Percentiles rank a stretch among this genome's conserved stretches.
Conservation (phyloP, 192 early-diverging fungal species). For the Gigaspora rosea region DNA sequence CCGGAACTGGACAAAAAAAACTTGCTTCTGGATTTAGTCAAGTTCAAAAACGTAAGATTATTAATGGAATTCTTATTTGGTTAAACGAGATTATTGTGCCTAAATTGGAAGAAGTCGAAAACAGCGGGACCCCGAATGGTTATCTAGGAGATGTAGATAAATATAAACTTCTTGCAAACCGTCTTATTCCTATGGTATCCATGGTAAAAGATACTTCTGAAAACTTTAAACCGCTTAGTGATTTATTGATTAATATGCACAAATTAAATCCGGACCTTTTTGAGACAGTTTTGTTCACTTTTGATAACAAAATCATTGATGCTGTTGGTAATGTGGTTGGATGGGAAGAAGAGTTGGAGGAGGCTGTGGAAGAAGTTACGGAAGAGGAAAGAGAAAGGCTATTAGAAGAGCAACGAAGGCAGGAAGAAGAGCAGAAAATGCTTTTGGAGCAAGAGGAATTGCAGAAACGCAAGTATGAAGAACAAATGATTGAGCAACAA, state of each 20-base stretch:
- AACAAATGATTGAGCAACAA: background rate
- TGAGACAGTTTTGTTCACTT: conserved; percentile 22
- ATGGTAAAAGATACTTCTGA: conserved; percentile 12
- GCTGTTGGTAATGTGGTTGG: conserved; percentile 26
- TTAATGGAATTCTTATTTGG: conserved; percentile 20
- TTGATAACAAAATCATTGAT: conserved; percentile 21
- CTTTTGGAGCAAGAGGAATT: background rate
- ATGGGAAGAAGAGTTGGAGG: conserved; percentile 30
- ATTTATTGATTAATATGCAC: conserved; percentile 21
- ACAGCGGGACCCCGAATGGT: background rate
- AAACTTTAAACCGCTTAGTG: conserved; percentile 17
- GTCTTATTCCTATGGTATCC: conserved; percentile 12
- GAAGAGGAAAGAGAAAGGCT: background rate
- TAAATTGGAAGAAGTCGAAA: conserved; percentile 14
- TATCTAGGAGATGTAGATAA: conserved; percentile 19
- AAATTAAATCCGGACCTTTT: conserved; percentile 26
- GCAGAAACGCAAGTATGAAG: background rate
- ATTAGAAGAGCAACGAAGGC: background rate
- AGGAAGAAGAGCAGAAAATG: background rate
- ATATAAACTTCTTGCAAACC: conserved; percentile 7
- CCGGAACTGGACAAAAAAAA: conserved; percentile 2
- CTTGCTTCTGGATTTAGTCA: background rate
- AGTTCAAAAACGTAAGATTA: conserved; percentile 23
- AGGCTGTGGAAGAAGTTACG: conserved; percentile 21
- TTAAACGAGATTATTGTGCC: conserved; percentile 26